These are phyloP conservation scores for Gastrolobium villosum DNA, from an alignment of 306 rosid genomes.

Conservation along the genomic window DNA sequence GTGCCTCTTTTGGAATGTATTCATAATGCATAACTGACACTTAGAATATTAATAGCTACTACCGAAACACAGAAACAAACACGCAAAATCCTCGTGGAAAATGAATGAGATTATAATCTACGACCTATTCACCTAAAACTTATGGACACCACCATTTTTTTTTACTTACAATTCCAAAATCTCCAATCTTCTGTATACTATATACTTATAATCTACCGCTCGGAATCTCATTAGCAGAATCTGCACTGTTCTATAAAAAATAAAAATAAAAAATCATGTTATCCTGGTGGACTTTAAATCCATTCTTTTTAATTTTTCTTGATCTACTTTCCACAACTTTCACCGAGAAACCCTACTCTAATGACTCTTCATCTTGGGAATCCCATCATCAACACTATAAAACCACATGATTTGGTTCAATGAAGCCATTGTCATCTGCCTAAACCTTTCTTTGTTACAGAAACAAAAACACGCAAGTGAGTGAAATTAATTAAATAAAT, in stretches of 20 bases:
- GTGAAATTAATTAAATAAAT: background rate
- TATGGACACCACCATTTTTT: background rate
- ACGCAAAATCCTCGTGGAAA: background rate
- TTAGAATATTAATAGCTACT: background rate
- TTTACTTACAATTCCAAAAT: background rate
- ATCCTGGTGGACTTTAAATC: background rate
- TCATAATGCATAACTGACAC: background rate
- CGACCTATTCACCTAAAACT: background rate
- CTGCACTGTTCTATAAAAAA: background rate
- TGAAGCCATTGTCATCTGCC: no score
- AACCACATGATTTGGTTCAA: no score
- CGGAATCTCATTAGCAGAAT: background rate
- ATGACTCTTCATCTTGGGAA: no score
- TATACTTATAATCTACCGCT: background rate
- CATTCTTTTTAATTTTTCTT: background rate
- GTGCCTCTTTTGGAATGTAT: slow-evolving; percentile 1
- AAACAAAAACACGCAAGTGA: no score
- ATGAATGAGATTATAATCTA: background rate
- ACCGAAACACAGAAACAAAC: background rate
- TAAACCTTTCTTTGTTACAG: no score
- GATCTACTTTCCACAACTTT: no score
- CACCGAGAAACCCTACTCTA: no score
- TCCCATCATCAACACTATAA: no score
- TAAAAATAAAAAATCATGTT: background rate
- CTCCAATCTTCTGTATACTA: background rate